These are phyloP conservation scores for Simmondsia chinensis DNA, from an alignment of 148 eudicot genomes.

Conservation along the genomic window DNA sequence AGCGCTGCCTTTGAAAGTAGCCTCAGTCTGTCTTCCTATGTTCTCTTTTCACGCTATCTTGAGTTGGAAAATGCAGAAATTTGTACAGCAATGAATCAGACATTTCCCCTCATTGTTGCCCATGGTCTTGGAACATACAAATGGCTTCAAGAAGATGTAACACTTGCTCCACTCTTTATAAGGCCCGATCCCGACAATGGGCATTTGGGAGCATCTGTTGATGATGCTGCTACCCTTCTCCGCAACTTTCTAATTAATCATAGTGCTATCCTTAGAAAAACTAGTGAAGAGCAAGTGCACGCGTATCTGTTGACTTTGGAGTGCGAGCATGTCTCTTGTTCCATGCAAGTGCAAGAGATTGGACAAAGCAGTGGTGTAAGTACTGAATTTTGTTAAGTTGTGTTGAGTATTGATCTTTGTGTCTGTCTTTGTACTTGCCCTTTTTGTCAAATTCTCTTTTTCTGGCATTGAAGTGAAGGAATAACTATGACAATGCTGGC, in stretches of 20 bases:
- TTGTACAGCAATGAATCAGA: slow-evolving; percentile 25
- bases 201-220: slow-evolving; percentile 53
- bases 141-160: slow-evolving; percentile 79
- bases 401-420: background rate
- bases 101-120: slow-evolving; percentile 24
- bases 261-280: slow-evolving; percentile 26
- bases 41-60: slow-evolving; percentile 68
- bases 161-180: slow-evolving; percentile 36
- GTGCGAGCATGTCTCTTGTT: slow-evolving; percentile 28
- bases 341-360: slow-evolving; percentile 54
- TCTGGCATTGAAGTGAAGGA: no score
- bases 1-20: slow-evolving; percentile 92
- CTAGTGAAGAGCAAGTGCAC: slow-evolving; percentile 16
- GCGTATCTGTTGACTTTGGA: slow-evolving; percentile 40
- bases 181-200: slow-evolving; percentile 22
- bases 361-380: slow-evolving; percentile 59
- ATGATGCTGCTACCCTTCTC: slow-evolving; percentile 45
- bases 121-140: slow-evolving; percentile 97
- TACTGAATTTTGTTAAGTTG: background rate
- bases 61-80: slow-evolving; percentile 56
- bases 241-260: slow-evolving; percentile 35
- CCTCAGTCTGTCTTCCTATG: slow-evolving; percentile 67
- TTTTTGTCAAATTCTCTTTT: no score
- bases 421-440: no score
- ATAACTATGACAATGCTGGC: no score